Base-by-base conservation (phyloP, 2,329 filamentous ascomycete species). In the Cephalotrichum gorgonifer region DNA sequence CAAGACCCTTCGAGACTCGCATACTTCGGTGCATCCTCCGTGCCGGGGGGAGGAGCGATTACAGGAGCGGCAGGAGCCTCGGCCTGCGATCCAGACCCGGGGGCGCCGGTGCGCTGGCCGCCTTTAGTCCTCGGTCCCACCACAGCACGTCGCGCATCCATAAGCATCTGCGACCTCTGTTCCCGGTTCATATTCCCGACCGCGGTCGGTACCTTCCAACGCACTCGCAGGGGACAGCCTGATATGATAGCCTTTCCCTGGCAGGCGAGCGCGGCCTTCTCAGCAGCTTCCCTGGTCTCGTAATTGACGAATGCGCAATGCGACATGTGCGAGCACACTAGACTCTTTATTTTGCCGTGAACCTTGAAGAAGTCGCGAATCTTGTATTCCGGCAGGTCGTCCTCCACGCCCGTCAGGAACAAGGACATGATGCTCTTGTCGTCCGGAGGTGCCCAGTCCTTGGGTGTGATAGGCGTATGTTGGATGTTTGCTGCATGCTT, bases 241-340 rank as follows among this genome's bases (percentile, higher is more conserved):
- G 89, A 83, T 58, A 98, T 87, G 6, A 97, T 80, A 0, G 89
- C 88, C 53, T 85, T 86, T 6, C 94, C 93, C 64, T 95, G 85
- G 57, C 88, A 91, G 20, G 86, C 80, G 30, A 81, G 80, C 0
- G 93, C 88, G 0, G 94, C 94, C 51, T 78, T 82, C 67, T 98
- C 93, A 0, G 94, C 93, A 1, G 79, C 85, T 53, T 88, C 81
- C 50, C 93, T 79, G 3, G 85, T 87, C 57, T 89, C 82, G 63
- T 88, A 98, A 68, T 98, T 98, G 68, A 98, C 75, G 62, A 97
- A 98, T 1, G 93, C 93, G 64, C 90, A 97, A 62, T 97, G 93
- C 15, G 91, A 91, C 71, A 95, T 89, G 69, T 98, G 93, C 6
- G 90, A 96, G 66, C 93, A 97, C 33, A 98, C 85, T 15, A 98